Evolutionary conservation across 129 eudicot species (phyloP).

Genomic region (Chrysanthemum seticuspe): DNA sequence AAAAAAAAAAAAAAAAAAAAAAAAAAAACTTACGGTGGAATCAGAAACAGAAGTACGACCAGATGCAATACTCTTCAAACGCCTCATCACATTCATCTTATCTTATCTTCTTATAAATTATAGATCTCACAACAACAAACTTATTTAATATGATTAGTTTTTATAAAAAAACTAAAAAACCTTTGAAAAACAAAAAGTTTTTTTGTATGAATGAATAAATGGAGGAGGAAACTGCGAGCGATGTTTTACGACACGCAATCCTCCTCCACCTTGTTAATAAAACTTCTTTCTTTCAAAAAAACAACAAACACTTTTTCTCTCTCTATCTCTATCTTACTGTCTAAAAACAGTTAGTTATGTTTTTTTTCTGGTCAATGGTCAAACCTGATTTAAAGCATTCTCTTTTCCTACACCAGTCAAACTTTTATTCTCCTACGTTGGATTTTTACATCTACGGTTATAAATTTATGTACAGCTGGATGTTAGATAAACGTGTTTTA

Average conservation of each 20-base stretch:
- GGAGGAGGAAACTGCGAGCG: slow-evolving; percentile 49
- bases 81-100: slow-evolving; percentile 88
- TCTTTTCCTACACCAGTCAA: slow-evolving; percentile 42
- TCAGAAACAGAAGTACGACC: slow-evolving; percentile 93
- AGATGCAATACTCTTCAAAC: slow-evolving; percentile 93
- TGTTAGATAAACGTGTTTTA: no score
- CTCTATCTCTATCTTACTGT: slow-evolving; percentile 12
- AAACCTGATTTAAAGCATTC: slow-evolving; percentile 43
- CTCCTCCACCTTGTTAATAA: slow-evolving; percentile 34
- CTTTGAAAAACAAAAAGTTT: neutral
- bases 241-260: slow-evolving; percentile 33
- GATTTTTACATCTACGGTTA: slow-evolving; percentile 29
- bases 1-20: neutral
- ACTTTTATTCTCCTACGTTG: slow-evolving; percentile 19
- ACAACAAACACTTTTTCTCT: slow-evolving; percentile 10
- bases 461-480: no score
- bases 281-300: slow-evolving; percentile 5
- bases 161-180: no score
- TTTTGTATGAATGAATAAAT: neutral
- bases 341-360: neutral
- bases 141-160: no score
- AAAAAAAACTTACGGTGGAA: slow-evolving; percentile 50
- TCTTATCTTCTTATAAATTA: neutral
- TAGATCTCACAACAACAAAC: slow-evolving; percentile 27
- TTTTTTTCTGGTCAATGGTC: slow-evolving; percentile 42